Base-by-base conservation (phyloP, 2,329 filamentous ascomycete genomes). In the Colletotrichum phormii region DNA sequence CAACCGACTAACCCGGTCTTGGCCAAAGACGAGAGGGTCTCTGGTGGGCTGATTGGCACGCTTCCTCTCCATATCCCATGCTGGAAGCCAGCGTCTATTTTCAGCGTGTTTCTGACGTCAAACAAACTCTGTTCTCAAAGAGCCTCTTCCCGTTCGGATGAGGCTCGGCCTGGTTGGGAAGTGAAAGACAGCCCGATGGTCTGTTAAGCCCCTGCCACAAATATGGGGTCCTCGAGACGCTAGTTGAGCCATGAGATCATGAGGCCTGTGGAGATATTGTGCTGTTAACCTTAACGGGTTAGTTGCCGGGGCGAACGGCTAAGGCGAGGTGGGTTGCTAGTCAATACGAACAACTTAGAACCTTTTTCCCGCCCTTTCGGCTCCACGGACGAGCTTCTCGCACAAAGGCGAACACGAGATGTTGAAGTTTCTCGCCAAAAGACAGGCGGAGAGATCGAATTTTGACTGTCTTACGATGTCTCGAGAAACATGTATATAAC, bases 351-450 rank as follows among this genome's bases (percentile, higher is more conserved):
- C 37, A 12, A 26, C 59, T 69, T 22, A 35, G 37, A 57, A 37
- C n/a, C 11, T 13, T 67, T 67, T 33, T n/a, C 49, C 49, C 31
- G 60, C 29, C 51, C n/a, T n/a, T 12, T 29, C 53, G 59, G 24
- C 70, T 54, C 70, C 70, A 70, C 70, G 42, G 64, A 57, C 49
- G 49, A 31, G 64, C 31, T 53, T 49, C 42, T 33, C 22, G 22
- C 18, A 11, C 42, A 15, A 53, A 69, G 66, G 67, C 67, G 70
- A 64, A 72, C 60, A 72, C 59, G 59, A 69, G 53, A 72, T 72
- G 42, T 8, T 55, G 24, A 37, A 42, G 42, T 33, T 63, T 35
- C 35, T 22, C 42, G 18, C 42, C 42, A 22, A 11, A 49, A 49
- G 24, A 49, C 26, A 33, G 22, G 60, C 54, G 33, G 31, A 29